Percentiles rank a stretch among this genome's conserved stretches.
These are phyloP conservation scores for Eucalyptus rudis DNA, from an alignment of 345 rosid genomes.

Conservation along the genomic window DNA sequence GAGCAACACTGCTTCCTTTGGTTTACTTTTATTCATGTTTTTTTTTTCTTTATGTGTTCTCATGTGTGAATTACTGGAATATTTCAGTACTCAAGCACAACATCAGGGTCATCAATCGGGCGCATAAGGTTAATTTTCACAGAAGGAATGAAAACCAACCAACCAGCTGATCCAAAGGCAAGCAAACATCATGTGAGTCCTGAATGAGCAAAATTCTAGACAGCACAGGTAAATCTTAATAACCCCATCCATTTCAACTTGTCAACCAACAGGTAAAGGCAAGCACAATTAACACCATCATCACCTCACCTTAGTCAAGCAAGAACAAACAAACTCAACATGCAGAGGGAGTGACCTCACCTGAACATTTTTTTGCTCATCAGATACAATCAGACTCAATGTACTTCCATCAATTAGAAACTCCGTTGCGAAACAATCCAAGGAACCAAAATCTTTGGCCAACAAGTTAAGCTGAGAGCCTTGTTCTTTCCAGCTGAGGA, in stretches of 20 bases:
- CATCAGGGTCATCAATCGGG: background rate
- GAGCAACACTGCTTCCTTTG: background rate
- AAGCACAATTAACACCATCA: background rate
- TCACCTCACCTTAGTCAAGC: background rate
- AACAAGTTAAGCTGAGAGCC: slow-evolving; percentile 88
- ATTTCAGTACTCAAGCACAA: background rate
- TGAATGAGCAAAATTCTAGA: background rate
- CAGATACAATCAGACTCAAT: slow-evolving; percentile 83
- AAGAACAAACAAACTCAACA: background rate
- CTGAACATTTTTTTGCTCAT: slow-evolving; percentile 93
- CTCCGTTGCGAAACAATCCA: slow-evolving; percentile 92
- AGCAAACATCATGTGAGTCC: background rate
- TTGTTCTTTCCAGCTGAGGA: slow-evolving; percentile 97
- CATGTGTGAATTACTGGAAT: background rate
- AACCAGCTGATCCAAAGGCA: background rate
- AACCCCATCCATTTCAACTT: background rate
- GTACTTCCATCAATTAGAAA: slow-evolving; percentile 97
- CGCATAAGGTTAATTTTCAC: background rate
- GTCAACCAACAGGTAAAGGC: background rate
- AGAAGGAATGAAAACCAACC: background rate
- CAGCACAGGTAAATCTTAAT: background rate
- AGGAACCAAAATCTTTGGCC: slow-evolving; percentile 93
- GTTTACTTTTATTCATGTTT: background rate
- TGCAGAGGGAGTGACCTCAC: slow-evolving; percentile 12
- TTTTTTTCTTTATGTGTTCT: background rate